Evolutionary conservation across 805 yeast species (phyloP), one percentile per base, ranked within the genome.

Genomic region (Metschnikowia drakensbergensis): DNA sequence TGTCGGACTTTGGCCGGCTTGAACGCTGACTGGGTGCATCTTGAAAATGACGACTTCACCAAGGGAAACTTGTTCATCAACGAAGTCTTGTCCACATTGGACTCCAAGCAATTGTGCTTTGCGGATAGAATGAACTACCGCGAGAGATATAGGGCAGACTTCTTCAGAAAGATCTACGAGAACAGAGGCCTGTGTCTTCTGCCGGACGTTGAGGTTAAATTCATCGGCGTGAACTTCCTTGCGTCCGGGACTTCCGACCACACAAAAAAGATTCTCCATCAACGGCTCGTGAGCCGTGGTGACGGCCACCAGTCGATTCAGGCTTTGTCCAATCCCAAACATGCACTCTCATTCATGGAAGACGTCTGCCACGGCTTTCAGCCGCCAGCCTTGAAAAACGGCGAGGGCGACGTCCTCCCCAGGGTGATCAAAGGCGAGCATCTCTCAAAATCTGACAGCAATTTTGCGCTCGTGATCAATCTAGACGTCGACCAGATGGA

Each of bases 301-400:
- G 89, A 89, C 59, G 84, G 86, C 52, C 99, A 94, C 63, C 96
- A 88, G 63, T 80, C 94, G 0, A 87, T 94, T 36, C 83, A 84
- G 54, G 76, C 72, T 2, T 63, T 59, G 0, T 72, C 77, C 45
- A 81, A 83, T 4, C 71, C 72, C 2, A 62, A 64, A 13, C 71
- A 74, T 39, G 82, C 57, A 3, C 39, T 51, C 5, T 41, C 53
- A 1, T 43, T 51, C 11, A 35, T 54, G 37, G n/a, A 28, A 17
- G 50, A 47, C 13, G 47, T 47, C 6, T 46, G 44, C 5, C 42
- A 32, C 5, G 42, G 46, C 8, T 54, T 37, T 37, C 52, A 51
- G 42, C 32, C 55, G 5, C 57, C 57, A 2, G 33, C 29, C 5
- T 37, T 45, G 26, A 49, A 46, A 13, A 47, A 49, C 11, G 51